A percentile compares a stretch with the other conserved stretches of the same genome.
Conservation (phyloP, 371 early-diverging fungal species). For the Apophysomyces trapeziformis region DNA sequence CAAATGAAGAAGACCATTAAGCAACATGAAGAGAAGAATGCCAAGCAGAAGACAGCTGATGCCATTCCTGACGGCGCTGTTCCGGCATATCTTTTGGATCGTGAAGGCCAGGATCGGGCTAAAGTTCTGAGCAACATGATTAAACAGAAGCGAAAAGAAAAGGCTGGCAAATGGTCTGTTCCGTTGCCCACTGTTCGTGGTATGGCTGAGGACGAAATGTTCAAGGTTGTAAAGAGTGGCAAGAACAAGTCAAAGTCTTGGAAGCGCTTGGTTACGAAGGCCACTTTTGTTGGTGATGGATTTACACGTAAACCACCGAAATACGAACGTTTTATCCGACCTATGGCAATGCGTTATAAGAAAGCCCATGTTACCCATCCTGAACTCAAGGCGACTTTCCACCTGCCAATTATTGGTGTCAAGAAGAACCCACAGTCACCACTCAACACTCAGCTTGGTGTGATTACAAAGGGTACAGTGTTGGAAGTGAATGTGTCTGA, state of each 20-base stretch:
- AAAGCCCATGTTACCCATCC: conserved; percentile 99
- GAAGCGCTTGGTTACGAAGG: conserved; percentile 99
- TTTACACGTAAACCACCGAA: conserved; percentile 99
- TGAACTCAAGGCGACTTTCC: conserved; percentile 98
- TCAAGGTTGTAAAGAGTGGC: conserved; percentile 98
- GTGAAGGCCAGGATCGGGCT: conserved; percentile 96
- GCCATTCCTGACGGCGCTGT: conserved; percentile 95
- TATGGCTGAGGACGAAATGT: conserved; percentile 99
- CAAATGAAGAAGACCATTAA: conserved; percentile 99
- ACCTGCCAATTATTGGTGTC: conserved; percentile 97
- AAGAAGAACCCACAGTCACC: conserved; percentile 99
- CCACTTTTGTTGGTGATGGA: conserved; percentile 99
- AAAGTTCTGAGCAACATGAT: conserved; percentile 99
- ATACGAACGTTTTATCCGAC: conserved; percentile 99
- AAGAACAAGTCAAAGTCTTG: conserved; percentile 96
- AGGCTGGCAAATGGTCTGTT: conserved; percentile 99
- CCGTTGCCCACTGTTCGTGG: conserved; percentile 99
- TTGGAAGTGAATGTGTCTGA: conserved; percentile 96
- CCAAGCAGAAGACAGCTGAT: conserved; percentile 88
- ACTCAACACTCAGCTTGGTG: conserved; percentile 98
- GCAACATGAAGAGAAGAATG: conserved; percentile 95
- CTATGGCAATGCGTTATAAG: conserved; percentile 99
- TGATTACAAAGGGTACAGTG: conserved; percentile 99
- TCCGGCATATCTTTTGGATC: conserved; percentile 98
- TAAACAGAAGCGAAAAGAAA: conserved; percentile 99